These are phyloP conservation scores for Exophiala sideris DNA, from an alignment of 2,329 filamentous ascomycete species.

Conservation along the genomic window DNA sequence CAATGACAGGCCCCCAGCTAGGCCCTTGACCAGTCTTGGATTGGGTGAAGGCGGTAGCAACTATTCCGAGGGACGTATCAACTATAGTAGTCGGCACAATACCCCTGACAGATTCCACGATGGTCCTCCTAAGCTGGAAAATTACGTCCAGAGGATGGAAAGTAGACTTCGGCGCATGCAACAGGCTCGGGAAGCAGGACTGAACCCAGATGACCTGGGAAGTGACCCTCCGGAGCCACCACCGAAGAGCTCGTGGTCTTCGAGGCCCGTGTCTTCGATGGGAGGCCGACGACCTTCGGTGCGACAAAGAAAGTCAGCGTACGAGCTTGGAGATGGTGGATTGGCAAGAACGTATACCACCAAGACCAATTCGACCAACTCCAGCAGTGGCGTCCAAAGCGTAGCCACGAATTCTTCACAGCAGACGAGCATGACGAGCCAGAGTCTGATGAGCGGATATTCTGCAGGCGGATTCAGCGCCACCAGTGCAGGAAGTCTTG, in stretches of 20 bases:
- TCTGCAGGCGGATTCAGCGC: constrained; percentile 90
- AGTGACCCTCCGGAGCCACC: constrained; percentile 60
- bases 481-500: constrained; percentile 91
- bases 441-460: constrained; percentile 88
- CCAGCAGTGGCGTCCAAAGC: constrained; percentile 69
- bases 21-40: constrained; percentile 73
- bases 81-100: constrained; percentile 49
- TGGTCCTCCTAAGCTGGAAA: constrained; percentile 69
- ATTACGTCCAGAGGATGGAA: constrained; percentile 92
- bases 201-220: constrained; percentile 47
- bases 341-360: constrained; percentile 80
- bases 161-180: constrained; percentile 71
- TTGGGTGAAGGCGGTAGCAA: constrained; percentile 53
- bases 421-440: constrained; percentile 73
- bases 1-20: constrained; percentile 37
- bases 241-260: constrained; percentile 51
- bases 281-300: constrained; percentile 38
- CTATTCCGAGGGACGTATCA: constrained; percentile 55
- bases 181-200: constrained; percentile 38
- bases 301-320: constrained; percentile 53
- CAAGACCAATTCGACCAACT: constrained; percentile 79
- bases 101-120: constrained; percentile 53
- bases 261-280: constrained; percentile 42
- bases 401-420: constrained; percentile 62
- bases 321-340: constrained; percentile 67